Evolutionary conservation across 2,329 filamentous ascomycete species (phyloP).

Genomic region (Tetracladium maxilliforme): DNA sequence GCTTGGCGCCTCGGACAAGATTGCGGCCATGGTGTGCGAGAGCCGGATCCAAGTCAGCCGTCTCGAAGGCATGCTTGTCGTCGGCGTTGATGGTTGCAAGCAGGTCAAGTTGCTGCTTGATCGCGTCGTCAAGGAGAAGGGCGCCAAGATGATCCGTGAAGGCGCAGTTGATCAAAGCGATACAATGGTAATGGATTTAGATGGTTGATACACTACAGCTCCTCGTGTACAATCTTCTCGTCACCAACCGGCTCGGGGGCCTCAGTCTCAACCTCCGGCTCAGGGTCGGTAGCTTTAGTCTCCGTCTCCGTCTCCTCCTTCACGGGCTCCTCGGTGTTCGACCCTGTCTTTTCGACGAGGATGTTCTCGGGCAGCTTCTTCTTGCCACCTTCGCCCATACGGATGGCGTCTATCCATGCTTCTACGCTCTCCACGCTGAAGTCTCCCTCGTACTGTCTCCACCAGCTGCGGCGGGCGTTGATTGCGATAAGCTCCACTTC

Average conservation of each 20-base stretch:
- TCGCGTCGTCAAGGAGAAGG: constrained; percentile 59
- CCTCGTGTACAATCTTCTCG: constrained; percentile 7
- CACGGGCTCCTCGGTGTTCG: constrained; percentile 4
- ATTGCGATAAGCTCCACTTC: constrained; percentile 64
- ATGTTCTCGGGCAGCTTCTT: constrained; percentile 54
- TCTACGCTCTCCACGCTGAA: constrained; percentile 53
- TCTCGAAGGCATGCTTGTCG: constrained; percentile 83
- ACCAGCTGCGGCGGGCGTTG: constrained; percentile 80
- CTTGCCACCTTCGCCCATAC: constrained; percentile 76
- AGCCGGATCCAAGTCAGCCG: constrained; percentile 70
- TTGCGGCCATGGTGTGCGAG: constrained; percentile 74
- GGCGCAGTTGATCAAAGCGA: constrained; percentile 20
- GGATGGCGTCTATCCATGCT: constrained; percentile 80
- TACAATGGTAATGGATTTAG: constrained; percentile 1
- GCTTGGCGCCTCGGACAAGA: constrained; percentile 56
- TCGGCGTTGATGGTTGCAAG: constrained; percentile 83
- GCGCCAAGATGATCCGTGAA: constrained; percentile 45
- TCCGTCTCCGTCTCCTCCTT: constrained; percentile 11
- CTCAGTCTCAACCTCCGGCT: constrained; percentile 27
- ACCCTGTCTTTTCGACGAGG: constrained; percentile 23
- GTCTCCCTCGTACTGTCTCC: constrained; percentile 46
- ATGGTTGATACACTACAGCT: constrained; percentile 3
- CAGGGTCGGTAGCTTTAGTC: constrained; percentile 17
- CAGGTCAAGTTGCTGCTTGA: constrained; percentile 74
- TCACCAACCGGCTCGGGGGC: constrained; percentile 13